These are phyloP conservation scores for Phoma sp. DNA, from an alignment of 2,329 filamentous ascomycete genomes.

Conservation along the genomic window DNA sequence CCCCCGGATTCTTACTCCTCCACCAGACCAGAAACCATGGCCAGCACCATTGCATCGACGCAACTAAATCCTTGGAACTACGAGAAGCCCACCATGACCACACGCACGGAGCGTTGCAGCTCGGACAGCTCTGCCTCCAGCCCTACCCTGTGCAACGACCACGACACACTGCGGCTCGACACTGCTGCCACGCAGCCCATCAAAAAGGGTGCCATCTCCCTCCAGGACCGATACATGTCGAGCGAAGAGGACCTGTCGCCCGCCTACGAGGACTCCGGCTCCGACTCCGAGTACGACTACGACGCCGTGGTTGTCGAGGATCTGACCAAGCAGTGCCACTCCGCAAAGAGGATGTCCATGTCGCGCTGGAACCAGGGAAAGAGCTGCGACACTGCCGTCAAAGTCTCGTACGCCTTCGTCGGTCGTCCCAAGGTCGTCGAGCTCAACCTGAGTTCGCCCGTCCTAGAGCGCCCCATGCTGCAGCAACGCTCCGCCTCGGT, in stretches of 20 bases:
- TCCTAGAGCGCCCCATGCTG: slow-evolving; percentile 25
- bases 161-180: slow-evolving; percentile 44
- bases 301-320: slow-evolving; percentile 43
- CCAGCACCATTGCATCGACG: slow-evolving; percentile 38
- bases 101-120: slow-evolving; percentile 37
- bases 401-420: slow-evolving; percentile 46
- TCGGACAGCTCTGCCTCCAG: slow-evolving; percentile 43
- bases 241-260: slow-evolving; percentile 49
- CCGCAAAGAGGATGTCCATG: slow-evolving; percentile 43
- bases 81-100: slow-evolving; percentile 37
- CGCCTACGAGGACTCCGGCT: slow-evolving; percentile 39
- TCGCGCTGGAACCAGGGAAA: slow-evolving; percentile 41
- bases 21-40: slow-evolving; percentile 32
- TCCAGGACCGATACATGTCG: slow-evolving; percentile 48
- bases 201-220: slow-evolving; percentile 32
- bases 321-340: slow-evolving; percentile 30
- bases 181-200: slow-evolving; percentile 28
- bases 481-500: slow-evolving; percentile 44
- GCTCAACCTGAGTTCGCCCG: slow-evolving; percentile 33
- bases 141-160: slow-evolving; percentile 43
- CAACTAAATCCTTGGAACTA: slow-evolving; percentile 49
- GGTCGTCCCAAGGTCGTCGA: slow-evolving; percentile 49
- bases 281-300: slow-evolving; percentile 40
- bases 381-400: slow-evolving; percentile 47
- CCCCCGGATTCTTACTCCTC: slow-evolving; percentile 10